Evolutionary conservation across 495 filamentous ascomycete genomes (phyloP), one percentile per base, ranked within the genome.

Genomic region (Elaphomyces granulatus): DNA sequence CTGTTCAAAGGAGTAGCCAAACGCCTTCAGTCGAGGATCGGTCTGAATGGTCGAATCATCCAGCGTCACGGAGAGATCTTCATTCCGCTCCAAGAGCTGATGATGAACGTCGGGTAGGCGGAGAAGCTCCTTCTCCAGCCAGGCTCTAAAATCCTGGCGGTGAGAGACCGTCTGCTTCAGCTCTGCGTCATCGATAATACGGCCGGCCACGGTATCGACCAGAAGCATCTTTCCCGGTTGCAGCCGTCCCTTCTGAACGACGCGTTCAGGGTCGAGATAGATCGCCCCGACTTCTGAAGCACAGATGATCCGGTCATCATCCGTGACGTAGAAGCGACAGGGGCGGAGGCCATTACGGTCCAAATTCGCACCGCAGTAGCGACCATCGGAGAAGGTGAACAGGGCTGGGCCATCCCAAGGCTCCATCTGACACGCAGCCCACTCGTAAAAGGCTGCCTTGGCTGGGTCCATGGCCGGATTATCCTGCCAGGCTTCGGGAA

Each of bases 381-480:
- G 77, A 37, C 90, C 90, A 60, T 99, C 90, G 19, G 92, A 83
- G 60, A 99, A 99, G 2, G 88, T 95, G 68, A 99, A 99, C 17
- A 99, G 74, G 43, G 90, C 90, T 12, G 90, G 90, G 7, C 90
- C 90, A 61, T 99, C 90, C 90, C 90, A 99, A 19, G 90, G 88
- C 66, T 99, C 90, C 90, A 99, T 99, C 70, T 94, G 81, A 63
- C 90, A 99, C 33, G 87, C 88, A 45, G 90, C 90, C 90, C 90
- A 99, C 59, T 99, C 90, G 62, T 99, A 99, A 64, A 95, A 99
- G 30, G 90, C 88, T 20, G 88, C 83, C 66, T 96, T 99, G 58
- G 81, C 80, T 16, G 90, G 87, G 50, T 95, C 86, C 80, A 96
- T 92, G 36, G 75, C 67, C 15, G 75, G 59, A 58, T 96, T 95